Evolutionary conservation across 176 grass and related monocot genomes (phyloP).

Genomic region (Dactylis glomerata): DNA sequence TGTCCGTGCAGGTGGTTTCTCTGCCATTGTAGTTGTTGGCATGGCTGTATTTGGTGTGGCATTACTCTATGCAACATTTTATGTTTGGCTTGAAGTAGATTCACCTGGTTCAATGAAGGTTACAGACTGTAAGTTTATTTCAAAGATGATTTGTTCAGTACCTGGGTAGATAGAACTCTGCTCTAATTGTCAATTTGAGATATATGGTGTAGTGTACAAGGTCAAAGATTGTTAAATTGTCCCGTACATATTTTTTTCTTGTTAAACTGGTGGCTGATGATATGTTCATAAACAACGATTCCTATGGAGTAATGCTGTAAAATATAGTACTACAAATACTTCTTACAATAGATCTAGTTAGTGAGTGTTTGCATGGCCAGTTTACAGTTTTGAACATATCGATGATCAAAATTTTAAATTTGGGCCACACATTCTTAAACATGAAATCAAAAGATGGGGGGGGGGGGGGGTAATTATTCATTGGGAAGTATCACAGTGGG

Average conservation of each 20-base stretch:
- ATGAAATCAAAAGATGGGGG: neutral
- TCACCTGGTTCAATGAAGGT: constrained; percentile 94
- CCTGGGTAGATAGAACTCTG: constrained; percentile 6
- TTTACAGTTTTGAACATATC: neutral
- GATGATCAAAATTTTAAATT: neutral
- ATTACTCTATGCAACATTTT: constrained; percentile 91
- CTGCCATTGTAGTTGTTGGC: constrained; percentile 93
- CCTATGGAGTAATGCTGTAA: neutral
- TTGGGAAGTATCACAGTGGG: neutral
- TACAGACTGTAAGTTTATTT: constrained; percentile 81
- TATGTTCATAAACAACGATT: neutral
- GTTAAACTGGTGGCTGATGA: neutral
- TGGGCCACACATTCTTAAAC: neutral
- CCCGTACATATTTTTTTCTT: neutral
- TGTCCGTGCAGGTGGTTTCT: constrained; percentile 98
- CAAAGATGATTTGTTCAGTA: constrained; percentile 21
- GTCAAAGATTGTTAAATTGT: neutral
- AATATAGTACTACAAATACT: neutral
- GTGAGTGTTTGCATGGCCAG: neutral
- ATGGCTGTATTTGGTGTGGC: constrained; percentile 99
- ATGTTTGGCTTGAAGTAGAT: constrained; percentile 89
- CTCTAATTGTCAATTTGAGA: neutral
- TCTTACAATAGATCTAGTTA: neutral
- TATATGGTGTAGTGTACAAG: neutral
- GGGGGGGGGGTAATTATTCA: neutral